These are phyloP conservation scores for Mitragyna speciosa DNA, from an alignment of 257 asterid species.

Conservation along the genomic window DNA sequence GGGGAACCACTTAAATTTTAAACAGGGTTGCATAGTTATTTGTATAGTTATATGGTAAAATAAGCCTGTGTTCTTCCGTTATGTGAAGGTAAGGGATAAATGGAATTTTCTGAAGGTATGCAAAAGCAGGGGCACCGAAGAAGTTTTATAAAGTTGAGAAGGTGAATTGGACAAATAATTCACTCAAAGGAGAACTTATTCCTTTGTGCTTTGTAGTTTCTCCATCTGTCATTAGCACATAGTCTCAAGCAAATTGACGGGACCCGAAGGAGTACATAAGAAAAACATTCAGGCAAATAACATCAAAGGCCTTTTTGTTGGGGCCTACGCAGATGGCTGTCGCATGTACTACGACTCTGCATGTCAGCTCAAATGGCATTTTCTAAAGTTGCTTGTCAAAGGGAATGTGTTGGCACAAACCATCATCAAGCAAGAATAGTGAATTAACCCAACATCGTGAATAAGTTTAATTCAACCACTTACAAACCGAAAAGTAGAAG, in stretches of 20 bases:
- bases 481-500: background rate
- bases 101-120: background rate
- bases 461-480: background rate
- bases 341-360: background rate
- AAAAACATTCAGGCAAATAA: background rate
- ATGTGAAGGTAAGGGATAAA: background rate
- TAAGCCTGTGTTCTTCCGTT: no score
- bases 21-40: no score
- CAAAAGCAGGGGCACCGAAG: background rate
- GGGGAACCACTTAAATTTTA: no score
- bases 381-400: background rate
- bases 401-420: background rate
- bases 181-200: background rate
- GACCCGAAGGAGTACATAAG: background rate
- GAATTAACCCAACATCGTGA: no score
- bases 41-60: no score
- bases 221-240: background rate
- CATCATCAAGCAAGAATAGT: background rate
- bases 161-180: background rate
- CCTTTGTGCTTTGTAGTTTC: background rate
- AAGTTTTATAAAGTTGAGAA: no score
- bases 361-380: background rate
- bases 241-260: background rate
- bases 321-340: background rate
- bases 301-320: no score